These are phyloP conservation scores for Ophiocordyceps camponoti-saundersi DNA, from an alignment of 2,329 filamentous ascomycete species.

Conservation along the genomic window DNA sequence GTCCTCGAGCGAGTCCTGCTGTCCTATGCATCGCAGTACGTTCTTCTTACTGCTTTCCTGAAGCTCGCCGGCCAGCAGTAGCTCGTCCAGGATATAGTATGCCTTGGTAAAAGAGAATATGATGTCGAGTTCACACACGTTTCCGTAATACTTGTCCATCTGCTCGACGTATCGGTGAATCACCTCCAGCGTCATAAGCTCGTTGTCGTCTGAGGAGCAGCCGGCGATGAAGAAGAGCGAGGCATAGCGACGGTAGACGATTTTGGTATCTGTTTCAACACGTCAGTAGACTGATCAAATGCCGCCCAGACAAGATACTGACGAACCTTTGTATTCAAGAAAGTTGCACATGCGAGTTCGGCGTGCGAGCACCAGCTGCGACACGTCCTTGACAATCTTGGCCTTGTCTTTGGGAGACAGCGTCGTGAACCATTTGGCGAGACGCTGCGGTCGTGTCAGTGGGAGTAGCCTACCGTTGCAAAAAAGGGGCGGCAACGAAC, in stretches of 20 bases:
- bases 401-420: slow-evolving; percentile 96
- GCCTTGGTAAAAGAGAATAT: slow-evolving; percentile 99
- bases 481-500: slow-evolving; percentile 36
- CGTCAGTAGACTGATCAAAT: neutral
- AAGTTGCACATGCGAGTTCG: slow-evolving; percentile 99
- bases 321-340: slow-evolving; percentile 88
- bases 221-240: slow-evolving; percentile 99
- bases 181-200: slow-evolving; percentile 93
- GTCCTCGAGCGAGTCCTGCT: slow-evolving; percentile 94
- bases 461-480: neutral
- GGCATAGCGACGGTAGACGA: slow-evolving; percentile 95
- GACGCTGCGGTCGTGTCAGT: slow-evolving; percentile 42
- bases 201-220: slow-evolving; percentile 93
- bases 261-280: slow-evolving; percentile 63
- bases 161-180: slow-evolving; percentile 99
- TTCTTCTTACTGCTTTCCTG: slow-evolving; percentile 99
- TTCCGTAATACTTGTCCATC: slow-evolving; percentile 99
- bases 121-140: slow-evolving; percentile 97
- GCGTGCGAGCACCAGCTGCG: slow-evolving; percentile 87
- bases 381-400: slow-evolving; percentile 99
- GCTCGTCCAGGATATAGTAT: slow-evolving; percentile 96
- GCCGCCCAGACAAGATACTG: neutral
- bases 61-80: slow-evolving; percentile 86
- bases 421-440: slow-evolving; percentile 99
- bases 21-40: slow-evolving; percentile 83